A percentile compares a stretch with the other conserved stretches of the same genome.
These are phyloP conservation scores for Diplodia corticola DNA, from an alignment of 2,329 filamentous ascomycete species.

Conservation along the genomic window DNA sequence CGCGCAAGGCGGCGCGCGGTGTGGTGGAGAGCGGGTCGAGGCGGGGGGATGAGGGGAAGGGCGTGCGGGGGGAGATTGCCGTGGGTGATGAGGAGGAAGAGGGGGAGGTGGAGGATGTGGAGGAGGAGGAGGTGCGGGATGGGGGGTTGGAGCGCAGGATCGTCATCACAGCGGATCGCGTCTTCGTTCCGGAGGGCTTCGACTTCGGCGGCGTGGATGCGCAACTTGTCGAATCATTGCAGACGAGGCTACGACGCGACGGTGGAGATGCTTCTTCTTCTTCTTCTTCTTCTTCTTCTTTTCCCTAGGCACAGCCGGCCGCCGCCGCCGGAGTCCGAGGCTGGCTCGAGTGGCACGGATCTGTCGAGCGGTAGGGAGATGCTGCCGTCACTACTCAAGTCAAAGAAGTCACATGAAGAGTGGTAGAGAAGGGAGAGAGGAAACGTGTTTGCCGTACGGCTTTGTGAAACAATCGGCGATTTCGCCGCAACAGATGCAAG, in stretches of 20 bases:
- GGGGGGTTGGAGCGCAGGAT: constrained; percentile 28
- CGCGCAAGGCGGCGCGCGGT: too few species aligned
- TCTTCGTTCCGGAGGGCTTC: constrained; percentile 40
- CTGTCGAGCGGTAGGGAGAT: neutral
- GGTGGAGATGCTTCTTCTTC: too few species aligned
- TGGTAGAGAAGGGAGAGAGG: neutral
- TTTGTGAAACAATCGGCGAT: neutral
- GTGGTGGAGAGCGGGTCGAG: too few species aligned
- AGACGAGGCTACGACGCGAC: constrained; percentile 31
- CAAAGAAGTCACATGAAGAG: neutral
- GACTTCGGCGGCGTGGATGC: constrained; percentile 39
- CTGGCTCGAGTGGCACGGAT: neutral
- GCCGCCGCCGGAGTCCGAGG: neutral
- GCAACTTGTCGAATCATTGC: constrained; percentile 39
- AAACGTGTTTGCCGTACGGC: neutral
- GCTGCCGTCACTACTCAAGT: constrained; percentile 9
- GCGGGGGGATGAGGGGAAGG: neutral
- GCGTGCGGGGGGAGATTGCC: too few species aligned
- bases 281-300: too few species aligned
- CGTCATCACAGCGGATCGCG: constrained; percentile 33
- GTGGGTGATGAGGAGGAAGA: neutral
- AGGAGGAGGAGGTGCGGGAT: constrained; percentile 25
- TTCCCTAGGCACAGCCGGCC: neutral
- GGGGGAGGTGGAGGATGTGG: constrained; percentile 25
- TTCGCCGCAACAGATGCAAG: neutral